phyloP scores from a whole-genome alignment of 140 eudicot genomes.

The Stevia rebaudiana region DNA sequence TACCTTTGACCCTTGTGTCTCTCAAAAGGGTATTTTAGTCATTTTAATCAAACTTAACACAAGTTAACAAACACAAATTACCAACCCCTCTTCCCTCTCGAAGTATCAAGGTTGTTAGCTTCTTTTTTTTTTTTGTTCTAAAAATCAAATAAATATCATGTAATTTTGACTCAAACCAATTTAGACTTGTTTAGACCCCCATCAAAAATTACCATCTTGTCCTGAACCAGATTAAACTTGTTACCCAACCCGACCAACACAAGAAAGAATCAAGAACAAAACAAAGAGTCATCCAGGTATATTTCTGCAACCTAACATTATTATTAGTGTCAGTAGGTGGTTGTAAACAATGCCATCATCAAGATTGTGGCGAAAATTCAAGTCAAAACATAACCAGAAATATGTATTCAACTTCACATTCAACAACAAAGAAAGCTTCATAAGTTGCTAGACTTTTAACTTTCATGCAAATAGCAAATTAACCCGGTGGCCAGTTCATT shows the following conservation, averaged over 20 bases:
- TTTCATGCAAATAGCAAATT: conserved; percentile 19
- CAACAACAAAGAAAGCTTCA: too few relatives aligned
- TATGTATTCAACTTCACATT: background rate
- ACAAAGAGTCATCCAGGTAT: background rate
- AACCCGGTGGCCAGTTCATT: conserved; percentile 99
- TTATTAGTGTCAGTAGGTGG: background rate
- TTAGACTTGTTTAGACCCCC: too few relatives aligned
- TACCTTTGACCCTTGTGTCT: too few relatives aligned
- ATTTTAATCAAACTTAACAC: too few relatives aligned
- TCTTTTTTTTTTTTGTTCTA: too few relatives aligned
- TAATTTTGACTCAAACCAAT: too few relatives aligned
- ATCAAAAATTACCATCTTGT: background rate
- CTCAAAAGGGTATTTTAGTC: too few relatives aligned
- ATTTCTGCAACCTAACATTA: background rate
- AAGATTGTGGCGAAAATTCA: background rate
- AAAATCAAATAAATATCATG: too few relatives aligned
- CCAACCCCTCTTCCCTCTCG: too few relatives aligned
- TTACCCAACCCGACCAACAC: background rate
- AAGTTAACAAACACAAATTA: too few relatives aligned
- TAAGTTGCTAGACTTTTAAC: conserved; percentile 6
- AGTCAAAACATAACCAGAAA: background rate
- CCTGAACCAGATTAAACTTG: background rate
- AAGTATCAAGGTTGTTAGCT: too few relatives aligned
- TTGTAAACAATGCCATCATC: background rate
- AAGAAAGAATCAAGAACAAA: too few relatives aligned